Conservation (phyloP, 2,329 filamentous ascomycete genomes). For the Apiospora hydei region DNA sequence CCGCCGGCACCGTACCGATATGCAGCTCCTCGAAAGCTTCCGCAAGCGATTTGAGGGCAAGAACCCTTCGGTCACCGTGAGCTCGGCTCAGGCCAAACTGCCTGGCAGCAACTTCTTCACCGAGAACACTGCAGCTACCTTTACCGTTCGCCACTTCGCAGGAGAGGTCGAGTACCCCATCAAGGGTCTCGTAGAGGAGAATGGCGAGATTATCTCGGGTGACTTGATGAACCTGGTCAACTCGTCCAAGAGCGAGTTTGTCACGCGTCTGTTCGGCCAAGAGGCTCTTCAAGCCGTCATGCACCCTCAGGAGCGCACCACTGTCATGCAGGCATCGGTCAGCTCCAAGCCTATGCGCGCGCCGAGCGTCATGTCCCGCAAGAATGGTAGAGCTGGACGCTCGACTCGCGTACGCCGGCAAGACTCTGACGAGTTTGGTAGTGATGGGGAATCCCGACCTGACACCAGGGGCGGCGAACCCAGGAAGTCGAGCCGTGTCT, state of each 20-base stretch:
- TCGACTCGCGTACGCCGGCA: slow-evolving; percentile 48
- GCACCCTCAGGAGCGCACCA: slow-evolving; percentile 89
- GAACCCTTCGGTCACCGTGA: slow-evolving; percentile 86
- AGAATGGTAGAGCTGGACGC: slow-evolving; percentile 56
- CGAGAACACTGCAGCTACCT: slow-evolving; percentile 79
- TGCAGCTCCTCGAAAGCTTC: slow-evolving; percentile 88
- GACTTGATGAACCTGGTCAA: slow-evolving; percentile 95
- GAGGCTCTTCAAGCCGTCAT: slow-evolving; percentile 90
- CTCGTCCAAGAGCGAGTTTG: slow-evolving; percentile 86
- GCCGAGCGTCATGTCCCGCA: slow-evolving; percentile 89
- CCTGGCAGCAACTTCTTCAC: slow-evolving; percentile 91
- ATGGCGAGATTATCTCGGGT: slow-evolving; percentile 93
- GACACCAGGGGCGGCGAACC: slow-evolving; percentile 37
- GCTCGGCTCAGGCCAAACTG: slow-evolving; percentile 75
- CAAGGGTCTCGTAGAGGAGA: slow-evolving; percentile 88
- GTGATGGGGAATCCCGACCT: slow-evolving; percentile 51
- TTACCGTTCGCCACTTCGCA: slow-evolving; percentile 94
- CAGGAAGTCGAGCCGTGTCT: slow-evolving; percentile 52
- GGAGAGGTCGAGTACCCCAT: slow-evolving; percentile 95
- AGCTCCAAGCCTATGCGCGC: slow-evolving; percentile 93
- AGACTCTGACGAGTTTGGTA: slow-evolving; percentile 58
- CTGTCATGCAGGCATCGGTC: slow-evolving; percentile 94
- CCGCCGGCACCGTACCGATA: slow-evolving; percentile 83
- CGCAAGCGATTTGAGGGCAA: slow-evolving; percentile 94
- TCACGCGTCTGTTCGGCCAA: slow-evolving; percentile 92